Evolutionary conservation across 345 rosid species (phyloP).

Genomic region (Limnanthes douglasii): DNA sequence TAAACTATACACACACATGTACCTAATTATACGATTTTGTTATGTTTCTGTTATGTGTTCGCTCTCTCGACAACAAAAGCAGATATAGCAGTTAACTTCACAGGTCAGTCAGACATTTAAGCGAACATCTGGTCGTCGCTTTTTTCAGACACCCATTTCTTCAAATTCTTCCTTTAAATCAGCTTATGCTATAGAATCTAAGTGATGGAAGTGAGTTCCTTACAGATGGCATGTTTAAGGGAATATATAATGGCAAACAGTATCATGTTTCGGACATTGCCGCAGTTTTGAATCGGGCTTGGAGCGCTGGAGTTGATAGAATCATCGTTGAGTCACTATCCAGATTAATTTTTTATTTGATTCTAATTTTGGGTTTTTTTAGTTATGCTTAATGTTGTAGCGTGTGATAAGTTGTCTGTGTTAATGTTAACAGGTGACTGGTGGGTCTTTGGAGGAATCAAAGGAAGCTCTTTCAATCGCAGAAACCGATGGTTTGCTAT

Average conservation of each 20-base stretch:
- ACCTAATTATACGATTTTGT: not conserved
- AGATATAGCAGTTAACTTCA: conserved; percentile 92
- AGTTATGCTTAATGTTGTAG: not conserved
- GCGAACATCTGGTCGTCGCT: conserved; percentile 20
- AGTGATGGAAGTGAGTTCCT: not conserved
- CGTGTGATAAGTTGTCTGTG: not conserved
- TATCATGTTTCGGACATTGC: conserved; percentile 60
- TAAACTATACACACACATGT: not conserved
- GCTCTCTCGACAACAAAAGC: conserved; percentile 11
- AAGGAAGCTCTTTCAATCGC: conserved; percentile 93
- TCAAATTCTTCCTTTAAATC: not conserved
- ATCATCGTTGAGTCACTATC: conserved; percentile 42
- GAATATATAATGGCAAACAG: conserved; percentile 80
- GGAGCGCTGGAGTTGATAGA: conserved; percentile 91
- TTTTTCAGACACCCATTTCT: not conserved
- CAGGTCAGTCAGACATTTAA: conserved; percentile 77
- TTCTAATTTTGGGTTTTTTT: not conserved
- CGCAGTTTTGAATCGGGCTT: conserved; percentile 66
- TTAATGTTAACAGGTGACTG: conserved; percentile 55
- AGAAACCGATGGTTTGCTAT: conserved; percentile 63
- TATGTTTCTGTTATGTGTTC: conserved; percentile 3
- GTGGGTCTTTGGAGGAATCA: conserved; percentile 88
- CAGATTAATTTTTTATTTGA: not conserved
- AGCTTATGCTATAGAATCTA: too few species aligned
- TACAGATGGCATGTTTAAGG: conserved; percentile 94